phyloP scores from a whole-genome alignment of 228 moss, liverwort and hornwort genomes.

The Sphagnum magellanicum region DNA sequence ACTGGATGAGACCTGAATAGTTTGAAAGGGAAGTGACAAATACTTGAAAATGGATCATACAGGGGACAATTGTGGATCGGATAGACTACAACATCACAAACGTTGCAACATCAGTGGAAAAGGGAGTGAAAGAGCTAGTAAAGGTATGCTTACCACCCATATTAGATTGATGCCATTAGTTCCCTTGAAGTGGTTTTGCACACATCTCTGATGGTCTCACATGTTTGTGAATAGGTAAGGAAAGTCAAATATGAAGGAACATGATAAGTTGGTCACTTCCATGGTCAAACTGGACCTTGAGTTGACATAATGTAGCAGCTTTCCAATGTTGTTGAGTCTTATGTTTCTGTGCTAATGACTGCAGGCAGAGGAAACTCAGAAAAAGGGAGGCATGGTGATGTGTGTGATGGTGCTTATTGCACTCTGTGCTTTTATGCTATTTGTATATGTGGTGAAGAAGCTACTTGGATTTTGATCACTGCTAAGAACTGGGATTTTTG shows the following conservation, averaged over 20 bases:
- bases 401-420: conserved; percentile 81
- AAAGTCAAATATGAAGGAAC: too few species aligned
- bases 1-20: too few species aligned
- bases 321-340: too few species aligned
- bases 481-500: neutral
- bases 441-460: conserved; percentile 77
- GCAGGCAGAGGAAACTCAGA: conserved; percentile 82
- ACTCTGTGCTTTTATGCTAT: conserved; percentile 71
- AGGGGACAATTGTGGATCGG: conserved; percentile 93
- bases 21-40: too few species aligned
- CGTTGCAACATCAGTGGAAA: conserved; percentile 69
- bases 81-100: conserved; percentile 85
- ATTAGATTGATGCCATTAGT: too few species aligned
- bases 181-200: too few species aligned
- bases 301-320: too few species aligned
- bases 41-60: neutral
- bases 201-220: too few species aligned
- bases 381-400: conserved; percentile 77
- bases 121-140: conserved; percentile 69
- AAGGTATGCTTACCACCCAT: conserved; percentile 34
- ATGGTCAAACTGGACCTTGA: too few species aligned
- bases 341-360: conserved; percentile 3
- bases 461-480: conserved; percentile 27
- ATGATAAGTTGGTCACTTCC: too few species aligned
- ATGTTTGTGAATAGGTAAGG: too few species aligned